Base-by-base conservation (phyloP, 2,329 filamentous ascomycete genomes). In the Zopfia rhizophila region DNA sequence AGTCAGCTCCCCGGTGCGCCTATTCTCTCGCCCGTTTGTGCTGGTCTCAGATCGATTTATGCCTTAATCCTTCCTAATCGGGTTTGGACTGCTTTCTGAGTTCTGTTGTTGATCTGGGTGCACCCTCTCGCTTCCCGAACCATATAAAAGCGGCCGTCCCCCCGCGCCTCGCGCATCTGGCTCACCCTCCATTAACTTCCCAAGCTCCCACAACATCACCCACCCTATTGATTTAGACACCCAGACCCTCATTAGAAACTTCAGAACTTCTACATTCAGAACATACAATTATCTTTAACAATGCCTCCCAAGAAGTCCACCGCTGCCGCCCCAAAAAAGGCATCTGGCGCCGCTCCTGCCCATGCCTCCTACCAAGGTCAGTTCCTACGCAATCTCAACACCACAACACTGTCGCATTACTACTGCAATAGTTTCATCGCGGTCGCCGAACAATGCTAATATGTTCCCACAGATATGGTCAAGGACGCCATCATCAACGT, bases 401-500 rank as follows among this genome's bases (percentile, higher is more conserved):
- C 72, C 69, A 65, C 70, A 68, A 69, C 72, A 67, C 55, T 69
- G 72, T 82, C 77, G 77, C 78, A 70, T 67, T 36, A 52, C 53
- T 36, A 58, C 66, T 60, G 69, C 65, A 39, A 48, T 60, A 46
- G 43, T 57, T 69, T 67, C 55, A 63, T 71, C 65, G 48, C 73
- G 65, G 72, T 85, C 82, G 80, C 82, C 65, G 74, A 66, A 55
- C 58, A 71, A 72, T 81, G 70, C 80, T 84, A 76, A 84, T 79
- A 61, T 45, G 60, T 56, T 59, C 30, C 65, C 67, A 69, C 72
- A 87, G 85, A 86, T 74, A 87, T 88, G 85, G 86, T 88, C 74
- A 87, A 86, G 76, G 84, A 88, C 73, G 85, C 85, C 61, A 85
- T 88, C 69, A 73, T 87, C 67, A 83, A 81, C 75, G 85, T 88